Percentiles rank a stretch among this genome's conserved stretches.
Conservation (phyloP, 2,329 filamentous ascomycete genomes). For the Bipolaris zeicola region DNA sequence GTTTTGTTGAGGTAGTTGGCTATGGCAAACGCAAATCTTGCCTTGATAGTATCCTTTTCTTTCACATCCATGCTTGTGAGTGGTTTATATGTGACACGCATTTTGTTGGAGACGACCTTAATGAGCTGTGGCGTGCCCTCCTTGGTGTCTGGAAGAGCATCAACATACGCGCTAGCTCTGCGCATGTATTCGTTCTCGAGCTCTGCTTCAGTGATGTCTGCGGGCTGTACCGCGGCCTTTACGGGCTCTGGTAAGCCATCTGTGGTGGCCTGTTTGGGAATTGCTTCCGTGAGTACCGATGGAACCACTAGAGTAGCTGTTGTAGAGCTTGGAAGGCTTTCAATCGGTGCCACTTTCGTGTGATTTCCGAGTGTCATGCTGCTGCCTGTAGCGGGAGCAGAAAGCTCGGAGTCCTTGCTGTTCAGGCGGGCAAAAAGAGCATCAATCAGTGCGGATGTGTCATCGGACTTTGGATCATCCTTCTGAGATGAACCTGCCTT, state of each 20-base stretch:
- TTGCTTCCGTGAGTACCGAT: neutral
- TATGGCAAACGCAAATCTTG: conserved; percentile 28
- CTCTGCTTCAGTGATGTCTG: conserved; percentile 7
- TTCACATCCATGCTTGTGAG: conserved; percentile 2
- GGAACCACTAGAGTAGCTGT: neutral
- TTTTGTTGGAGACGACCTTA: conserved; percentile 24
- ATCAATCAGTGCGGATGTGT: conserved; percentile 17
- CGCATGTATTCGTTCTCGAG: conserved; percentile 22
- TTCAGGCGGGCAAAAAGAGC: conserved; percentile 29
- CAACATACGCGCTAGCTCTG: conserved; percentile 26
- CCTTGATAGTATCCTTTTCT: conserved; percentile 22
- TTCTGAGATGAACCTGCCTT: neutral
- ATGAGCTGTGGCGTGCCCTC: conserved; percentile 13
- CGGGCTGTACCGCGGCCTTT: neutral
- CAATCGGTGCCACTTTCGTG: conserved; percentile 12
- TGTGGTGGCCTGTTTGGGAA: neutral
- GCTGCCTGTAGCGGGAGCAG: neutral
- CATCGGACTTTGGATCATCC: neutral
- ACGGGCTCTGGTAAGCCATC: neutral
- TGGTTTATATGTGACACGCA: conserved; percentile 19
- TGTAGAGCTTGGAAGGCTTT: neutral
- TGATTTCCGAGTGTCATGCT: neutral
- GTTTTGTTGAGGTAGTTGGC: conserved; percentile 27
- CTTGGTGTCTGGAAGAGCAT: conserved; percentile 14
- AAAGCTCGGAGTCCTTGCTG: neutral